Conservation (phyloP, 805 yeast species). For the Candida piceae region DNA sequence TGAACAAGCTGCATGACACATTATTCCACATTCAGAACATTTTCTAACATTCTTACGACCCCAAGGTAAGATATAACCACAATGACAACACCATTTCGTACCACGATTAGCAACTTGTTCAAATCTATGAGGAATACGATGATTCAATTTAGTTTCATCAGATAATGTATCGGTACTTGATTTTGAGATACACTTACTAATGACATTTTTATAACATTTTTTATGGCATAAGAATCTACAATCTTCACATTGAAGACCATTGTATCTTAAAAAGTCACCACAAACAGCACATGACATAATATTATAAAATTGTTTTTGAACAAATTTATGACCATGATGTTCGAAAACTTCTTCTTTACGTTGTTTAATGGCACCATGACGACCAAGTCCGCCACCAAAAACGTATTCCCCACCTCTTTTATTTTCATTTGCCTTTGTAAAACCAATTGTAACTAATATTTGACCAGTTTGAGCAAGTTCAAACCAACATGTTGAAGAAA, state of each 20-base stretch:
- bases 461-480: slow-evolving; percentile 94
- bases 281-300: slow-evolving; percentile 97
- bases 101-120: slow-evolving; percentile 90
- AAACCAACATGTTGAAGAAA: slow-evolving; percentile 76
- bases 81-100: slow-evolving; percentile 99
- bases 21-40: slow-evolving; percentile 89
- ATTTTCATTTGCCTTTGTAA: slow-evolving; percentile 57
- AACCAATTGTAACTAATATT: slow-evolving; percentile 69
- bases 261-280: slow-evolving; percentile 86
- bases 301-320: slow-evolving; percentile 89
- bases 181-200: slow-evolving; percentile 78
- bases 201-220: slow-evolving; percentile 74
- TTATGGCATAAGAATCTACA: slow-evolving; percentile 77
- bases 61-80: slow-evolving; percentile 95
- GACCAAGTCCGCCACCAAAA: slow-evolving; percentile 64
- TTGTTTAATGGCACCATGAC: slow-evolving; percentile 97
- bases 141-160: slow-evolving; percentile 81
- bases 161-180: slow-evolving; percentile 64
- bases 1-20: slow-evolving; percentile 90
- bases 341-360: slow-evolving; percentile 87
- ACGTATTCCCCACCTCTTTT: slow-evolving; percentile 42
- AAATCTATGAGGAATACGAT: slow-evolving; percentile 94
- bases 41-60: slow-evolving; percentile 89
- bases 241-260: slow-evolving; percentile 84
- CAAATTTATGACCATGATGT: slow-evolving; percentile 96